Conservation (phyloP, 495 filamentous ascomycete genomes). For the Penicillium roqueforti region DNA sequence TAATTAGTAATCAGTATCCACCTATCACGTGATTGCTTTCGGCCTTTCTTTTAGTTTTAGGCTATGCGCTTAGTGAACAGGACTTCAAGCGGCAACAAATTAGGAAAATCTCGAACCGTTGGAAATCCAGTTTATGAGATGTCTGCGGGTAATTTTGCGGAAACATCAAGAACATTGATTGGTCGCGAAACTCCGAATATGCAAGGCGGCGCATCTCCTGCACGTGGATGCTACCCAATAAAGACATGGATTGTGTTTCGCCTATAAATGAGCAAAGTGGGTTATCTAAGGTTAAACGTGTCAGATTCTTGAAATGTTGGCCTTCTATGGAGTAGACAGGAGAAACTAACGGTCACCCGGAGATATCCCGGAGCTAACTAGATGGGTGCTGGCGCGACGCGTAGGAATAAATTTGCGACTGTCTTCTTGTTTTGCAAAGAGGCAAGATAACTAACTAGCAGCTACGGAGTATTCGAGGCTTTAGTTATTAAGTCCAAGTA, state of each 20-base stretch:
- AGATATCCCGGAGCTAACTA: conserved; percentile 7
- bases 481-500: too few relatives aligned
- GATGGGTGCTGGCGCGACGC: background rate
- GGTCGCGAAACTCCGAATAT: background rate
- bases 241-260: background rate
- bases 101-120: background rate
- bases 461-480: too few relatives aligned
- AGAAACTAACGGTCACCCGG: background rate
- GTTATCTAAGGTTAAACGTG: background rate
- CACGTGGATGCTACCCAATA: background rate
- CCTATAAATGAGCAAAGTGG: background rate
- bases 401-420: background rate
- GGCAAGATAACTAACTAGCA: too few relatives aligned
- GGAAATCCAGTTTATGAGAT: background rate
- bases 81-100: too few relatives aligned
- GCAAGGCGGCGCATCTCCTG: background rate
- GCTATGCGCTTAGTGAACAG: too few relatives aligned
- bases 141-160: background rate
- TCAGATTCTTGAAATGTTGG: background rate
- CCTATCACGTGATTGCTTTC: background rate
- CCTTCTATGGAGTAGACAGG: background rate
- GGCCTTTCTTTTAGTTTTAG: too few relatives aligned
- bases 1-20: background rate
- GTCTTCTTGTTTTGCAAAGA: background rate
- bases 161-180: background rate